Base-by-base conservation (phyloP, 805 yeast genomes). In the Spathaspora hagerdaliae region DNA sequence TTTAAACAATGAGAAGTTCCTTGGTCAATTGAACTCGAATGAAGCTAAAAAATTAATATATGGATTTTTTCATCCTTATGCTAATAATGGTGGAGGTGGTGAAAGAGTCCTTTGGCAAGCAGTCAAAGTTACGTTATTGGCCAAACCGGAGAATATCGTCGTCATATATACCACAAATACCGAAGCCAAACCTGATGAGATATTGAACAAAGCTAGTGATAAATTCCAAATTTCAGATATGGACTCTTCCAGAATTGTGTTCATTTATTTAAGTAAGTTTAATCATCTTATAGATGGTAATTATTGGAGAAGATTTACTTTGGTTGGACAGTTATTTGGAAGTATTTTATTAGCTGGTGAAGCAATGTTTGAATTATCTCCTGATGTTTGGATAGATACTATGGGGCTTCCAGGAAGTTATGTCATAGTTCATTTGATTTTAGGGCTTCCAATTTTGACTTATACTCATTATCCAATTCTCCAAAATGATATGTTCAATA, bases 71-170 rank as follows among this genome's bases (percentile, higher is more conserved):
- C 99, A 94, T 65, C 99, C 99, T 0, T 87, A 84, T 56, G 90
- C 97, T 51, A 87, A 87, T 60, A 95, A 96, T 35, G 96, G 96
- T 39, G 99, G 99, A 14, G 99, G 99, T 29, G 99, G 99, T 24
- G 99, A 94, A 61, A 79, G 92, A 46, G 99, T 94, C 0, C 70
- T 94, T 36, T 94, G 99, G 99, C 90, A 87, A 45, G 96, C 97
- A 0, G 87, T 92, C 6, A 76, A 79, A 53, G 75, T 83, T 31
- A 86, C 96, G 0, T 68, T 91, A 48, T 52, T 62, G 8, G 64
- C 70, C 19, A 71, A 75, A 49, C n/a, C 27, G 12, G 57, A 64
- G 27, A 80, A 82, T 54, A 66, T 87, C 7, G 86, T 77, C 2
- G 82, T 79, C 1, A 71, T 94, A 7, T 94, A 94, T 61, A 82